Evolutionary conservation across 1,284 basidiomycete species (phyloP).

Genomic region (Mycosarcoma mackinlayi): DNA sequence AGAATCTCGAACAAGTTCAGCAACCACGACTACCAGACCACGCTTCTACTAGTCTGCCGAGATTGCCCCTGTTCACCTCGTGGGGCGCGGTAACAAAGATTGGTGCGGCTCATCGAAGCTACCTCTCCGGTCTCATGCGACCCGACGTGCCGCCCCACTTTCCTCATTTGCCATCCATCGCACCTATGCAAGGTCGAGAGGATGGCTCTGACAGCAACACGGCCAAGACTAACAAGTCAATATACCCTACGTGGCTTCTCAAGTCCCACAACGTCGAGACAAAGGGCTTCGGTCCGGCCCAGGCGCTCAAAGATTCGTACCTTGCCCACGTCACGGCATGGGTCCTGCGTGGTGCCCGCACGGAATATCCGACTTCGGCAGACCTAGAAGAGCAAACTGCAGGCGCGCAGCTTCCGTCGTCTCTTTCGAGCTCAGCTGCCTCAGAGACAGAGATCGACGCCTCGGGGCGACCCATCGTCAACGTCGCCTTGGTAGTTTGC

Average conservation of each 20-base stretch:
- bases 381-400: not conserved
- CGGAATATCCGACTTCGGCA: not conserved
- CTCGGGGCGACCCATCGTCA: constrained; percentile 12
- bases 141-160: constrained; percentile 50
- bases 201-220: not conserved
- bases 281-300: constrained; percentile 56
- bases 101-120: constrained; percentile 50
- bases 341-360: constrained; percentile 27
- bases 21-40: too few species aligned
- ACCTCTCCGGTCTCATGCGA: constrained; percentile 48
- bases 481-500: constrained; percentile 42
- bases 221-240: not conserved
- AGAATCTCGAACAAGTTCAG: too few species aligned
- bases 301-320: constrained; percentile 57
- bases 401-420: not conserved
- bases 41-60: not conserved
- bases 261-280: constrained; percentile 31
- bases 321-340: constrained; percentile 51
- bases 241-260: constrained; percentile 48
- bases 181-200: not conserved
- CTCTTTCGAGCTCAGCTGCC: not conserved
- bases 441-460: not conserved
- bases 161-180: constrained; percentile 17
- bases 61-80: constrained; percentile 32
- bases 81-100: constrained; percentile 46